A percentile compares a stretch with the other conserved stretches of the same genome.
These are phyloP conservation scores for Manihot esculenta DNA, from an alignment of 441 rosid genomes.

Conservation along the genomic window DNA sequence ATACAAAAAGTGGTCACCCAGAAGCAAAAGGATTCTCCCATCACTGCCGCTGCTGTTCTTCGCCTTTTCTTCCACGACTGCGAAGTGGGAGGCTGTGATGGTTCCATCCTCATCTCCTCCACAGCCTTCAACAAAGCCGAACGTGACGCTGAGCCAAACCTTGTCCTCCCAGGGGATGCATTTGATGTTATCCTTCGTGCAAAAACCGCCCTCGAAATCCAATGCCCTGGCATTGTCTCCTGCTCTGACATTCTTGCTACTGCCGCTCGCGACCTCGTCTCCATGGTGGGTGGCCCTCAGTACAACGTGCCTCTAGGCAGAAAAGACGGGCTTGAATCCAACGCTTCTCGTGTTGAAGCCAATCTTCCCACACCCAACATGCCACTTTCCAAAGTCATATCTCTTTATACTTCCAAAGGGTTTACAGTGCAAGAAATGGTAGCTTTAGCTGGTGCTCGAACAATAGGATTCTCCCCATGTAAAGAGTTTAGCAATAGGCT, in stretches of 20 bases:
- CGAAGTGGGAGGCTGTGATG: slow-evolving; percentile 64
- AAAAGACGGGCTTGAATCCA: slow-evolving; percentile 50
- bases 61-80: slow-evolving; percentile 78
- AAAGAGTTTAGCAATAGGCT: slow-evolving; percentile 54
- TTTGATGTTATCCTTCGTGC: slow-evolving; percentile 51
- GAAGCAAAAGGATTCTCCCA: slow-evolving; percentile 48
- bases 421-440: slow-evolving; percentile 51
- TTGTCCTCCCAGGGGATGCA: slow-evolving; percentile 62
- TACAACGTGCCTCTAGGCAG: slow-evolving; percentile 45
- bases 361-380: slow-evolving; percentile 37
- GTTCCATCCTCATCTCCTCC: slow-evolving; percentile 56
- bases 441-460: slow-evolving; percentile 57
- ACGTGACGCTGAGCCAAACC: slow-evolving; percentile 55
- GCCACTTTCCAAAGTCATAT: slow-evolving; percentile 38
- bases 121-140: slow-evolving; percentile 53
- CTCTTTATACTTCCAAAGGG: slow-evolving; percentile 41
- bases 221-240: slow-evolving; percentile 60
- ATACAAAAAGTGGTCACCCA: slow-evolving; percentile 36
- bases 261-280: slow-evolving; percentile 53
- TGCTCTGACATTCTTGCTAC: slow-evolving; percentile 60
- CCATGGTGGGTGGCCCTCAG: slow-evolving; percentile 59
- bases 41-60: slow-evolving; percentile 65
- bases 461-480: slow-evolving; percentile 74
- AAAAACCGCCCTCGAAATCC: slow-evolving; percentile 60
- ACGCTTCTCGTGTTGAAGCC: slow-evolving; percentile 33